phyloP scores from a whole-genome alignment of 768 basidiomycete genomes.

The Suillus decipiens region DNA sequence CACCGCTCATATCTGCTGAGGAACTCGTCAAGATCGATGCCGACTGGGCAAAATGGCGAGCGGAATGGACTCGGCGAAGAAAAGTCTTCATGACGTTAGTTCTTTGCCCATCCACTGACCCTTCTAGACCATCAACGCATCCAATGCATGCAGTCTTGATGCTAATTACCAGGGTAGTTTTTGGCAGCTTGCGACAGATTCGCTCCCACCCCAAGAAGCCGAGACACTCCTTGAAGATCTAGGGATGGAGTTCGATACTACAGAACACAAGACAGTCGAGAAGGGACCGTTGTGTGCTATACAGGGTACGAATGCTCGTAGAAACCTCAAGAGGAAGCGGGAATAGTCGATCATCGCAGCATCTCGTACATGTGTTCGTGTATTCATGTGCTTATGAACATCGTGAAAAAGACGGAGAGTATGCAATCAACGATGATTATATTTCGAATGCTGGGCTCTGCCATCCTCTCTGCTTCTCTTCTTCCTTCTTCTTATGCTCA shows the following conservation, averaged over 20 bases:
- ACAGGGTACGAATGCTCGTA: conserved; percentile 29
- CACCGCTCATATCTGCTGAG: conserved; percentile 63
- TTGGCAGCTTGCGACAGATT: conserved; percentile 71
- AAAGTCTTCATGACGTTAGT: conserved; percentile 59
- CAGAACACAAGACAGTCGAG: conserved; percentile 71
- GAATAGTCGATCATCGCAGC: conserved; percentile 15
- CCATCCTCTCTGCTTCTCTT: conserved; percentile 46
- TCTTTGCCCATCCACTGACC: conserved; percentile 3
- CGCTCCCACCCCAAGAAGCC: conserved; percentile 66
- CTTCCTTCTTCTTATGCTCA: conserved; percentile 39
- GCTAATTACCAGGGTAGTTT: conserved; percentile 48
- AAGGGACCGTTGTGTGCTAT: conserved; percentile 54
- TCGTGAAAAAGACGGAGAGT: neutral
- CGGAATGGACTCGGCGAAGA: conserved; percentile 76
- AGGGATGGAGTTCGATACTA: conserved; percentile 76
- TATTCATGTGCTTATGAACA: neutral
- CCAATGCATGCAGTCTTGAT: neutral
- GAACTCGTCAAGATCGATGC: conserved; percentile 68
- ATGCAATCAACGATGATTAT: neutral
- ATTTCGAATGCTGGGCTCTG: conserved; percentile 51
- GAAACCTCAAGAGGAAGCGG: conserved; percentile 56
- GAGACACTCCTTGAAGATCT: conserved; percentile 71
- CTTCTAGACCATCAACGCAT: neutral
- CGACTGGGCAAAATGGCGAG: conserved; percentile 80
- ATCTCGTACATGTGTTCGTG: neutral